Conservation (phyloP, 2,329 filamentous ascomycete species). For the Macrophomina pseudophaseolina region DNA sequence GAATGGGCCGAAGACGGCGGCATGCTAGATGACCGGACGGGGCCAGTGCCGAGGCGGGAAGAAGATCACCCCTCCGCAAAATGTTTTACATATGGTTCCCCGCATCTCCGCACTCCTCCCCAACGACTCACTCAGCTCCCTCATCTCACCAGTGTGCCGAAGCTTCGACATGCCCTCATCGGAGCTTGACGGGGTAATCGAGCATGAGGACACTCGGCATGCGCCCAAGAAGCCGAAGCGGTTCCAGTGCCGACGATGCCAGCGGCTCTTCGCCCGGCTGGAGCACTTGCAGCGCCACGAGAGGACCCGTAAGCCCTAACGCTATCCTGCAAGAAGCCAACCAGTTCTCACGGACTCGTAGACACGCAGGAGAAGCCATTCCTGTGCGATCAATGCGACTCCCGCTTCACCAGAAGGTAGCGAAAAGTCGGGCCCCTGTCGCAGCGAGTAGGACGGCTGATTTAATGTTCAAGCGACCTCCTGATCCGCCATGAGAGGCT, state of each 20-base stretch:
- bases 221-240: constrained; percentile 43
- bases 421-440: neutral
- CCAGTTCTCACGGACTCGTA: constrained; percentile 30
- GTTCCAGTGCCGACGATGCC: constrained; percentile 41
- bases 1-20: neutral
- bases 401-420: constrained; percentile 50
- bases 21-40: neutral
- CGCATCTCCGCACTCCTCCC: constrained; percentile 20
- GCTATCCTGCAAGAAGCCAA: neutral
- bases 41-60: neutral
- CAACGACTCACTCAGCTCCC: neutral
- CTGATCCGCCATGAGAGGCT: constrained; percentile 49
- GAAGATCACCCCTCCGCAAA: neutral
- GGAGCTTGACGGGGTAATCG: constrained; percentile 34
- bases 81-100: constrained; percentile 7
- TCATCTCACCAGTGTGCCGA: neutral
- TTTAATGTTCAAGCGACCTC: constrained; percentile 38
- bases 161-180: neutral
- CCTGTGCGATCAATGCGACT: constrained; percentile 46
- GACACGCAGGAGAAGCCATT: constrained; percentile 51
- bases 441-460: neutral
- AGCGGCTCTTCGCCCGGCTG: constrained; percentile 43
- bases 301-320: constrained; percentile 41
- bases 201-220: constrained; percentile 31
- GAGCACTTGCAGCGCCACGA: constrained; percentile 50